A percentile compares a stretch with the other conserved stretches of the same genome.
Conservation (phyloP, 1,139 yeast species). For the Scheffersomyces insectosa region DNA sequence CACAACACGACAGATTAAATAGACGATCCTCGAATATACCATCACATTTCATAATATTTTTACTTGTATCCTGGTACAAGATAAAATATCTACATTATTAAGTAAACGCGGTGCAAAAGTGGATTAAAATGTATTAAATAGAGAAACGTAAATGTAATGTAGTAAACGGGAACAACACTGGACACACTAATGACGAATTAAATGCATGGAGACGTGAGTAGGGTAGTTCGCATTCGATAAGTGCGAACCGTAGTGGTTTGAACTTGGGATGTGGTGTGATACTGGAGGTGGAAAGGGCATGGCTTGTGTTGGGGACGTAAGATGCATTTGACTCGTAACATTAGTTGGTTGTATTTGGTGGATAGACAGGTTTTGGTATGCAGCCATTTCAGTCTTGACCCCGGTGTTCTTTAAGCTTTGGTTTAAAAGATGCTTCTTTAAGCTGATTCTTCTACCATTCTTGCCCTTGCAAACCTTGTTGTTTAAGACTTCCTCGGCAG, state of each 20-base stretch:
- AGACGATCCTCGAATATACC: too few relatives aligned
- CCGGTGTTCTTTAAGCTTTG: conserved; percentile 13
- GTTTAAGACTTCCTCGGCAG: conserved; percentile 52
- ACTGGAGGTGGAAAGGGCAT: conserved; percentile 1
- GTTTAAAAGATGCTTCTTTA: conserved; percentile 29
- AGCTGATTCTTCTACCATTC: conserved; percentile 45
- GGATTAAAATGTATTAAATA: too few relatives aligned
- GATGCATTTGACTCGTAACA: too few relatives aligned
- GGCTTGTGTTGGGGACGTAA: background rate
- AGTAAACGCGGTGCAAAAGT: too few relatives aligned
- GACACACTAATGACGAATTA: conserved; percentile 15
- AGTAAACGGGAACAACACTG: background rate
- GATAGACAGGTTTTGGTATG: background rate
- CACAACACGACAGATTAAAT: too few relatives aligned
- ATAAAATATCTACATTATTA: too few relatives aligned
- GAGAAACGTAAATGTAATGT: background rate
- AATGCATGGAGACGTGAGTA: conserved; percentile 13
- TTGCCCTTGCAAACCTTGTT: conserved; percentile 49
- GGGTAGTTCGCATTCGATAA: conserved; percentile 4
- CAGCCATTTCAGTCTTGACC: background rate
- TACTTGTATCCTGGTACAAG: too few relatives aligned
- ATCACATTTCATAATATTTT: too few relatives aligned
- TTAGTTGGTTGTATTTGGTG: too few relatives aligned
- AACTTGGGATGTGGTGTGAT: conserved; percentile 1
- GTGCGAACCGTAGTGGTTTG: conserved; percentile 2